These are phyloP conservation scores for Daldinia loculata DNA, from an alignment of 495 filamentous ascomycete species.

Conservation along the genomic window DNA sequence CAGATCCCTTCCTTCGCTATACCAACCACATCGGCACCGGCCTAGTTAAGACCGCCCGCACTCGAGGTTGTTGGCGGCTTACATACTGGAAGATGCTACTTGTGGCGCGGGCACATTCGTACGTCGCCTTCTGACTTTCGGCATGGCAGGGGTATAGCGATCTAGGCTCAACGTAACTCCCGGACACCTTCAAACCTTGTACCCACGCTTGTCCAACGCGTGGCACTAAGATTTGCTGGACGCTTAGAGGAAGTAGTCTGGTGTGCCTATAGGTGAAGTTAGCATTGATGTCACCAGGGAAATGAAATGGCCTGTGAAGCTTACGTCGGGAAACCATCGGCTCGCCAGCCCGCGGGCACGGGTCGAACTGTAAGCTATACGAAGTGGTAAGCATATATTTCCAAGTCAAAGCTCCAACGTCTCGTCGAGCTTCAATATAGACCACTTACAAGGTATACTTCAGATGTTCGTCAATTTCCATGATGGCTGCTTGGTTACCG, in stretches of 20 bases:
- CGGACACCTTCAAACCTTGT: constrained; percentile 35
- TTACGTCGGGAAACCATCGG: constrained; percentile 96
- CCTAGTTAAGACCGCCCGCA: constrained; percentile 10
- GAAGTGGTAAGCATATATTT: constrained; percentile 34
- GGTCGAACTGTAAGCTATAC: constrained; percentile 95
- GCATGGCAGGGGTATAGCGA: constrained; percentile 27
- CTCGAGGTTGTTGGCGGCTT: constrained; percentile 14
- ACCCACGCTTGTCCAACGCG: constrained; percentile 27
- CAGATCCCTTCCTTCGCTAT: constrained; percentile 2
- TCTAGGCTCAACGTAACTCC: constrained; percentile 35
- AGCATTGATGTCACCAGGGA: constrained; percentile 32
- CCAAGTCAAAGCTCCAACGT: constrained; percentile 1
- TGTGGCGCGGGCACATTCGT: constrained; percentile 7
- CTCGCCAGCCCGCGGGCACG: constrained; percentile 95
- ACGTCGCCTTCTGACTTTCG: constrained; percentile 27
- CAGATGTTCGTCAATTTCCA: constrained; percentile 99
- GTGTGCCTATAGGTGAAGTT: constrained; percentile 67
- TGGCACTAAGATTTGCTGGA: constrained; percentile 24
- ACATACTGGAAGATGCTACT: constrained; percentile 14
- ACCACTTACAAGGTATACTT: constrained; percentile 98
- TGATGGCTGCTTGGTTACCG: constrained; percentile 98
- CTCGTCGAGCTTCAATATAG: constrained; percentile 1
- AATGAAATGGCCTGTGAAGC: constrained; percentile 30
- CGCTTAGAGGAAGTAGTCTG: constrained; percentile 94
- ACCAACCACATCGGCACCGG: constrained; percentile 13